Base-by-base conservation (phyloP, 2,329 filamentous ascomycete species). In the Trichoderma atrobrunneum region DNA sequence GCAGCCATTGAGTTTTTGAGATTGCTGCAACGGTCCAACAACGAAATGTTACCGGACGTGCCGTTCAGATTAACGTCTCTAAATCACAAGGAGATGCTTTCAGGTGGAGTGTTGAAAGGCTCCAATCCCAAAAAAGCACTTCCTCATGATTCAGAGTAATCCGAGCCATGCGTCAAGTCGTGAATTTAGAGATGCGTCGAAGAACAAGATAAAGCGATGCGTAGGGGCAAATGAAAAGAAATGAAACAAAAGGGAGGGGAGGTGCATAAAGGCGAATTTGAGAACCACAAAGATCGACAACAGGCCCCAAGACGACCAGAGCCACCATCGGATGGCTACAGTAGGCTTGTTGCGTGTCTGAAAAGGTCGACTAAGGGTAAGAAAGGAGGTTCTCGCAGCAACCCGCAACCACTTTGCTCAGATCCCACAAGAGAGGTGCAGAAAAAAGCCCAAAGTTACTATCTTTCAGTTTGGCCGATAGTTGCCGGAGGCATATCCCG, bases 401-500 rank as follows among this genome's bases (percentile, higher is more conserved):
- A 68, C 32, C 60, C 48, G 39, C 71, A 69, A 63, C 43, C 60
- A 18, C 63, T 71, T 64, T 67, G 60, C 70, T 70, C 54, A 61
- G 26, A 62, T 72, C 70, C 66, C 69, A 75, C 59, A 71, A 54
- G 73, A 65, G 68, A 63, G 66, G 66, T 66, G 73, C 66, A 61
- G n/a, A 69, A 61, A 63, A 65, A 70, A 62, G 75, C 73, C 72
- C 56, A 76, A 30, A 30, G 26, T 39, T 39, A 34, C 65, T 76
- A 76, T 78, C 75, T 77, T 77, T 81, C 76, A 79, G 70, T 77
- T 76, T 59, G 80, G 79, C 76, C 80, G 80, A 76, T 81, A 80
- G 77, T 75, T 80, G 79, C 80, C 80, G 76, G 81, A 81, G 81
- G 80, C 80, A 77, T 82, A 78, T 80, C 79, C 85, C 85, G 85